Percentiles rank a stretch among this genome's conserved stretches.
Evolutionary conservation across 148 eudicot species (phyloP).

Genomic region (Vaccinium vitisidaea): DNA sequence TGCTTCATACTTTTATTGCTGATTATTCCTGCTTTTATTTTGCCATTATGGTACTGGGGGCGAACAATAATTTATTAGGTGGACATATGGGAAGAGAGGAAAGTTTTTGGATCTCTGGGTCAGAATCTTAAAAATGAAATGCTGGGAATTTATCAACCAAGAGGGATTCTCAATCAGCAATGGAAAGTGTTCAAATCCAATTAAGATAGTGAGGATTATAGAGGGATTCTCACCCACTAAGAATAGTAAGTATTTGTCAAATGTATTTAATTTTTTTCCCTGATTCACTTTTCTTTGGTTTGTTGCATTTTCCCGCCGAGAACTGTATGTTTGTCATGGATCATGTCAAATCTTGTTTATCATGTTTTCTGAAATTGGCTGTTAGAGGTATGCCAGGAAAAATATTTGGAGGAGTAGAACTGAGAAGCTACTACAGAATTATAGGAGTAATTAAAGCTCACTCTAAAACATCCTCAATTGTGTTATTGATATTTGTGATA

Average conservation of each 20-base stretch:
- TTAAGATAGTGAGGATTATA: slow-evolving; percentile 54
- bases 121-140: slow-evolving; percentile 79
- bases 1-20: not conserved
- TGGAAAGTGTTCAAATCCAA: slow-evolving; percentile 62
- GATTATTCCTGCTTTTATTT: not conserved
- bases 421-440: not conserved
- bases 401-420: slow-evolving; percentile 31
- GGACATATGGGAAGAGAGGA: slow-evolving; percentile 28
- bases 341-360: slow-evolving; percentile 14
- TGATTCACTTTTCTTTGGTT: slow-evolving; percentile 5
- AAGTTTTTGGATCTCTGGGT: slow-evolving; percentile 76
- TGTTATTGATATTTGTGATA: not conserved
- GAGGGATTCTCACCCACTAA: slow-evolving; percentile 76
- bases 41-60: not conserved
- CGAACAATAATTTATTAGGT: slow-evolving; percentile 40
- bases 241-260: slow-evolving; percentile 40
- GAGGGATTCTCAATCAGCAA: slow-evolving; percentile 32
- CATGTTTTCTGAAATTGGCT: slow-evolving; percentile 65
- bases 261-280: not conserved
- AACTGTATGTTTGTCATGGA: not conserved
- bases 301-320: slow-evolving; percentile 10
- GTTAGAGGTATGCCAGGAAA: slow-evolving; percentile 78
- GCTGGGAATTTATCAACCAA: slow-evolving; percentile 42
- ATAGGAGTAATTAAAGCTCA: not conserved
- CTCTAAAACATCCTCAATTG: not conserved